Evolutionary conservation across 345 rosid species (phyloP).

Genomic region (Sisymbrium altissimum): DNA sequence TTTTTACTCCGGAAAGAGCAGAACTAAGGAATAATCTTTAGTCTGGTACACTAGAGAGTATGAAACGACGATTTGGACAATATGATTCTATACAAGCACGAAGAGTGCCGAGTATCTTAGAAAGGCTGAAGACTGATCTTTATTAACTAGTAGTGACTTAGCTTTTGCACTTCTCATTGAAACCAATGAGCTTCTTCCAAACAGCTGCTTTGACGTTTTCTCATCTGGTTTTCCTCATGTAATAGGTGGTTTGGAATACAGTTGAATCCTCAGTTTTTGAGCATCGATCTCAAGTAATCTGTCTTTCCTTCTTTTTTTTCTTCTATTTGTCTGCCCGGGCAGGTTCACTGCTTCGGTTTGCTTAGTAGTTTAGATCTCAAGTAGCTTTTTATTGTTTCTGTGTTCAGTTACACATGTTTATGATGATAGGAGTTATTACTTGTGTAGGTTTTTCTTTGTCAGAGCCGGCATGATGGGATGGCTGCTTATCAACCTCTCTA

Average conservation of each 20-base stretch:
- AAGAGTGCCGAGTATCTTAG: neutral
- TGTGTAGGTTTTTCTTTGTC: constrained; percentile 80
- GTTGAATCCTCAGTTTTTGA: constrained; percentile 80
- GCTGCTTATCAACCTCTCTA: constrained; percentile 84
- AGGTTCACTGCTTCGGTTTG: constrained; percentile 1
- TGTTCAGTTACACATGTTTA: neutral
- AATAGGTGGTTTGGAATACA: constrained; percentile 93
- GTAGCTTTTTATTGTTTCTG: neutral
- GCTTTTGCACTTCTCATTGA: neutral
- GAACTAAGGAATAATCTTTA: neutral
- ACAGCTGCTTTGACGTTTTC: neutral
- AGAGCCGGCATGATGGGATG: constrained; percentile 99
- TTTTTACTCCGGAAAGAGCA: neutral
- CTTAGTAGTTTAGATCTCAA: neutral
- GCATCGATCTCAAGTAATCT: constrained; percentile 88
- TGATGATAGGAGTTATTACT: constrained; percentile 6
- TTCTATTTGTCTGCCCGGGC: neutral
- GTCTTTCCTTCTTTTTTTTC: constrained; percentile 4
- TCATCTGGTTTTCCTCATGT: constrained; percentile 24
- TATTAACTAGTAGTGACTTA: neutral
- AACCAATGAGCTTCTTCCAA: constrained; percentile 15
- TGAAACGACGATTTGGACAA: neutral
- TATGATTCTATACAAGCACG: neutral
- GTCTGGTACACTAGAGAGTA: neutral
- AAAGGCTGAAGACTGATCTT: neutral